phyloP scores from a whole-genome alignment of 2,329 filamentous ascomycete genomes.

The Alternaria sp. region DNA sequence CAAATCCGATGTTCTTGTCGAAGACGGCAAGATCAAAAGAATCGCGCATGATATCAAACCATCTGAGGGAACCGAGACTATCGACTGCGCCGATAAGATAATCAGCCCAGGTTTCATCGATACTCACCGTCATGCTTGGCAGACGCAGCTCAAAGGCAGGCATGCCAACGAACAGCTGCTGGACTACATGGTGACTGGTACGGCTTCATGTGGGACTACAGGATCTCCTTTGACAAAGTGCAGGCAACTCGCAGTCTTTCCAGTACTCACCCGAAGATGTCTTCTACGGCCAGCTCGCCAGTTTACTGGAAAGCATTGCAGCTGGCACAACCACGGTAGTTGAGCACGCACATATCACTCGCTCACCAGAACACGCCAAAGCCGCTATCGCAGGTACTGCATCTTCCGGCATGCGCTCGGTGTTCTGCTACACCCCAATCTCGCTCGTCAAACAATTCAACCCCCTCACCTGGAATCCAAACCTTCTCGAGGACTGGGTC shows the following conservation, averaged over 20 bases:
- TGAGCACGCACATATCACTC: conserved; percentile 61
- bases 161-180: conserved; percentile 58
- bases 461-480: conserved; percentile 53
- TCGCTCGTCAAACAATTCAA: conserved; percentile 51
- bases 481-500: conserved; percentile 55
- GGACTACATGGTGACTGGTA: conserved; percentile 52
- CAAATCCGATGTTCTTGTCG: conserved; percentile 41
- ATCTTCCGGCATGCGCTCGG: conserved; percentile 55
- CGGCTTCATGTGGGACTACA: not conserved
- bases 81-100: conserved; percentile 61
- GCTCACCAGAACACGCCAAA: conserved; percentile 28
- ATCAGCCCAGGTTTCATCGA: conserved; percentile 61
- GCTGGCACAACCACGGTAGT: conserved; percentile 61
- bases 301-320: conserved; percentile 59
- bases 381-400: conserved; percentile 51
- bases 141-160: conserved; percentile 62
- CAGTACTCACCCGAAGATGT: conserved; percentile 34
- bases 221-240: not conserved
- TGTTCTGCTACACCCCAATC: conserved; percentile 51
- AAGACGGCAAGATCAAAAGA: conserved; percentile 44
- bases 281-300: conserved; percentile 43
- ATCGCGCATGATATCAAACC: conserved; percentile 38
- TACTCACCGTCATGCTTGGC: conserved; percentile 59
- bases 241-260: conserved; percentile 49
- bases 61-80: conserved; percentile 43